A percentile compares a stretch with the other conserved stretches of the same genome.
Conservation (phyloP, 345 rosid species). For the rapeseed (Brassica napus) region Da-Ae NC_063439.1:2914501-2915000, state of each 20-base stretch:
- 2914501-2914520: not conserved
- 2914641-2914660: constrained; percentile 88
- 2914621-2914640: constrained; percentile 86
- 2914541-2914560: constrained; percentile 22
- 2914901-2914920: constrained; percentile 86
- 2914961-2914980: constrained; percentile 18
- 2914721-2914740: constrained; percentile 11
- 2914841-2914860: constrained; percentile 78
- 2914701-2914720: constrained; percentile 12
- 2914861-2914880: constrained; percentile 96
- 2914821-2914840: constrained; percentile 86
- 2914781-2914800: constrained; percentile 93
- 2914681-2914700: constrained; percentile 18
- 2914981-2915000: not conserved
- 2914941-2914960: constrained; percentile 21
- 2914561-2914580: constrained; percentile 96
- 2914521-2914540: constrained; percentile 14
- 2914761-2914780: constrained; percentile 71
- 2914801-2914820: constrained; percentile 80
- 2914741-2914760: constrained; percentile 24
- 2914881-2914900: constrained; percentile 87
- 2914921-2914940: constrained; percentile 12
- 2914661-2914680: constrained; percentile 91
- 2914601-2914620: constrained; percentile 94
- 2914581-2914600: constrained; percentile 81